Evolutionary conservation across 169 alveolate genomes (phyloP).

Genomic region (Plasmodium knowlesi): DNA sequence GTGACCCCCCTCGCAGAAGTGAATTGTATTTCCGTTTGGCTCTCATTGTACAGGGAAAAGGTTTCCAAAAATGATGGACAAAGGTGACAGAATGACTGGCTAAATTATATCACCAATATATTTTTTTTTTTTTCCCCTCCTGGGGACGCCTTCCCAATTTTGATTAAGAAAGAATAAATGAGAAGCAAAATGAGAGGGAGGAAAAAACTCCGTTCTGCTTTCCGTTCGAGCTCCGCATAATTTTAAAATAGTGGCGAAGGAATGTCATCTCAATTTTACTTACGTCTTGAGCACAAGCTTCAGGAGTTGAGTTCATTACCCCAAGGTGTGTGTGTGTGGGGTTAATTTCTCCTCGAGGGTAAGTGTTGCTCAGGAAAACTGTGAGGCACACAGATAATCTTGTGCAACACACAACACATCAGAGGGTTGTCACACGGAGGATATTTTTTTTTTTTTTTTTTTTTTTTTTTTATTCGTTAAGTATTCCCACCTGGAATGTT

Average conservation of each 20-base stretch:
- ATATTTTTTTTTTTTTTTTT: not conserved
- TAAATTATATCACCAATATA: not conserved
- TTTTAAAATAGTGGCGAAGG: not conserved
- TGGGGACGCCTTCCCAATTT: not conserved
- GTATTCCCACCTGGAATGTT: not conserved
- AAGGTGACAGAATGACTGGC: not conserved
- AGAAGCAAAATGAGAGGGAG: not conserved
- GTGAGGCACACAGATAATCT: not conserved
- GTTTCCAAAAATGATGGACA: not conserved
- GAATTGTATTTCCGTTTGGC: not conserved
- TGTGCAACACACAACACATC: not conserved
- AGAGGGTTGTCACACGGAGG: not conserved
- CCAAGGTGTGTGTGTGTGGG: not conserved
- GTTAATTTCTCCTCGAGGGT: not conserved
- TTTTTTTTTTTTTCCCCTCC: not conserved
- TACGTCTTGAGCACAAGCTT: not conserved
- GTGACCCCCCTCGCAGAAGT: not conserved
- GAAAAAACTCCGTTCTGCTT: not conserved
- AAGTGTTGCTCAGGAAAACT: not conserved
- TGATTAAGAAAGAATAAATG: not conserved
- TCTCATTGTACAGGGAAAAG: not conserved
- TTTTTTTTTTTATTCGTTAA: not conserved
- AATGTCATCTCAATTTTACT: not conserved
- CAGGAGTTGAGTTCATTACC: not conserved
- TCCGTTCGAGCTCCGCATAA: not conserved